These are phyloP conservation scores for Coemansia biformis DNA, from an alignment of 192 early-diverging fungal species.

Conservation along the genomic window DNA sequence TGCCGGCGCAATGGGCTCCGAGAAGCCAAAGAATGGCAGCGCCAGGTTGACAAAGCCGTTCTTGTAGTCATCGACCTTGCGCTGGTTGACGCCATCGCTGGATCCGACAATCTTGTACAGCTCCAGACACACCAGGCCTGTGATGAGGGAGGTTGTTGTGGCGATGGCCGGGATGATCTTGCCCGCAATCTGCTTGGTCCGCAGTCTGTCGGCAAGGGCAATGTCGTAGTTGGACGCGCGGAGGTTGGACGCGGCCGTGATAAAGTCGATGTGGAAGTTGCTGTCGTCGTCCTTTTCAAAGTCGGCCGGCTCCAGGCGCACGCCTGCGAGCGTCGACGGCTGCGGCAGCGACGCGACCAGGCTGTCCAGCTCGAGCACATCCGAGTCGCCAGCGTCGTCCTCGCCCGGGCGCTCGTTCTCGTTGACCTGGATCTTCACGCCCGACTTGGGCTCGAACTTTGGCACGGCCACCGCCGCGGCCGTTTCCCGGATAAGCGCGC, in stretches of 20 bases:
- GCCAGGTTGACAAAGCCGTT: constrained; percentile 99
- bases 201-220: constrained; percentile 65
- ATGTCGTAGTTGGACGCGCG: constrained; percentile 81
- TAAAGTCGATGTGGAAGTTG: constrained; percentile 99
- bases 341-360: constrained; percentile 67
- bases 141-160: constrained; percentile 93
- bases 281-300: constrained; percentile 99
- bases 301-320: constrained; percentile 83
- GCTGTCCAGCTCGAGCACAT: constrained; percentile 55
- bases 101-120: constrained; percentile 79
- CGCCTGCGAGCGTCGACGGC: constrained; percentile 73
- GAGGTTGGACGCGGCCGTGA: constrained; percentile 95
- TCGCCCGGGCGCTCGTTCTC: constrained; percentile 71
- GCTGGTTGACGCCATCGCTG: constrained; percentile 41
- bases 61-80: constrained; percentile 93
- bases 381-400: constrained; percentile 15
- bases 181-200: constrained; percentile 85
- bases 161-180: constrained; percentile 91
- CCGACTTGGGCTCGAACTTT: constrained; percentile 78
- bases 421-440: constrained; percentile 94
- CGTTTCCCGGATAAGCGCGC: constrained; percentile 59
- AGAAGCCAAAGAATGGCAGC: constrained; percentile 98
- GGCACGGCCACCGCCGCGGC: constrained; percentile 65
- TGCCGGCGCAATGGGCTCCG: constrained; percentile 91
- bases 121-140: constrained; percentile 96